Evolutionary conservation across 1,139 yeast species (phyloP), one percentile per base, ranked within the genome.

Genomic region (Geotrichum candidum): DNA sequence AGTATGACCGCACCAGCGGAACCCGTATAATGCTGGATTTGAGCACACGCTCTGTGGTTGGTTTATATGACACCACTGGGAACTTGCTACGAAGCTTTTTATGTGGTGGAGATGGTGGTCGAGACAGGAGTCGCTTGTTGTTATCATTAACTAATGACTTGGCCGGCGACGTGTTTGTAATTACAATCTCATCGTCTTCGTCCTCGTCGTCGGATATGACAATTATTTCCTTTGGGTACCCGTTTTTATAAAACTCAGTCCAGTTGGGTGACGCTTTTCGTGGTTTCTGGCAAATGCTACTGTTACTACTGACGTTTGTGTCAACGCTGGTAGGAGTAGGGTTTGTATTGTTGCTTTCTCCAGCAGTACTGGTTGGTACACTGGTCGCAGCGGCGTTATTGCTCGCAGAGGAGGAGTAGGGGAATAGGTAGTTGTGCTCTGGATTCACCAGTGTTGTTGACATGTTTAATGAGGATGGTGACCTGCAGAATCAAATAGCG

Each of bases 211-310:
- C 73, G 48, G 72, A 73, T 23, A 74, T 72, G 48, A 73, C 74
- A 65, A 74, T 74, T 53, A 74, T 69, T 61, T 74, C 76, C 41
- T 66, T 64, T n/a, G 76, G 76, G 54, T 66, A 66, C 18, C 75
- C 76, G 62, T 72, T 73, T 50, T 67, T 65, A 63, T 72, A 72
- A 63, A 72, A 72, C 59, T 70, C 72, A 52, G 65, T 65, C 76
- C 76, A 73, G 65, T 72, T 59, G 31, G 71, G 67, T n/a, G 57
- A 54, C 29, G 35, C 38, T 46, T 61, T 57, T 31, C 13, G 51
- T 22, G 46, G 54, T 27, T 25, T 33, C 18, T 7, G 23, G 23
- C 13, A 15, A 55, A 54, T 50, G 60, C 46, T 52, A 38, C n/a
- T 29, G 58, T 25, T 29, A 54, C 38, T 22, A 41, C 46, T 22